These are phyloP conservation scores for Chalciporus sphaerocephalus DNA, from an alignment of 768 basidiomycete genomes.

Conservation along the genomic window DNA sequence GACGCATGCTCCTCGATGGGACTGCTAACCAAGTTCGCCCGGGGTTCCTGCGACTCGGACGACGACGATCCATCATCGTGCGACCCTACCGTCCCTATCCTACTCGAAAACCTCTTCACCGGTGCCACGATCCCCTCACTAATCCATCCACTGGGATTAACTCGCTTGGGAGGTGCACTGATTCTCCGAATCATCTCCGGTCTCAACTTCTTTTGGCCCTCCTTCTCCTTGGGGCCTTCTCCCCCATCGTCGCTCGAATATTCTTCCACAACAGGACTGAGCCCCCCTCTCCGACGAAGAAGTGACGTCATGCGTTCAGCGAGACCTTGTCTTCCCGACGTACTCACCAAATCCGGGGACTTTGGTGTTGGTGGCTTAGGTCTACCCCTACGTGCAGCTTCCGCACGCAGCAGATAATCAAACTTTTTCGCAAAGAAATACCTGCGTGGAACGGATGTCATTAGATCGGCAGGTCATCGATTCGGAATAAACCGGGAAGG, in stretches of 20 bases:
- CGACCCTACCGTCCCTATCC: slow-evolving; percentile 1
- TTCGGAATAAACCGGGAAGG: too few relatives aligned
- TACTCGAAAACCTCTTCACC: slow-evolving; percentile 15
- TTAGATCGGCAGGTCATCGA: background rate
- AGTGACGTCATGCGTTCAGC: slow-evolving; percentile 31
- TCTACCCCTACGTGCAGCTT: slow-evolving; percentile 31
- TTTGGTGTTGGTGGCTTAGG: slow-evolving; percentile 18
- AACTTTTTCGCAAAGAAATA: slow-evolving; percentile 70
- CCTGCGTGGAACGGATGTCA: slow-evolving; percentile 32
- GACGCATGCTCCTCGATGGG: background rate
- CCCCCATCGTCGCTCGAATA: slow-evolving; percentile 13
- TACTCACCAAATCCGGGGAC: slow-evolving; percentile 19
- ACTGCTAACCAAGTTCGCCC: background rate
- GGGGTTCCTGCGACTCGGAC: background rate
- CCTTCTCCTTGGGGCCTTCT: slow-evolving; percentile 23
- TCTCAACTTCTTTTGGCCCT: slow-evolving; percentile 34
- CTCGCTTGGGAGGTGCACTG: slow-evolving; percentile 60
- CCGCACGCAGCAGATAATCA: slow-evolving; percentile 48
- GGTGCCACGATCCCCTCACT: slow-evolving; percentile 40
- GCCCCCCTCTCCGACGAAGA: slow-evolving; percentile 28
- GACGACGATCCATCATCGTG: slow-evolving; percentile 7
- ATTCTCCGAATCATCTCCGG: slow-evolving; percentile 77
- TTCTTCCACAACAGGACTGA: slow-evolving; percentile 26
- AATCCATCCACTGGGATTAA: slow-evolving; percentile 74
- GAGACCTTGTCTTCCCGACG: slow-evolving; percentile 18